Evolutionary conservation across 495 filamentous ascomycete genomes (phyloP).

Genomic region (Hyaloscypha bicolor): DNA sequence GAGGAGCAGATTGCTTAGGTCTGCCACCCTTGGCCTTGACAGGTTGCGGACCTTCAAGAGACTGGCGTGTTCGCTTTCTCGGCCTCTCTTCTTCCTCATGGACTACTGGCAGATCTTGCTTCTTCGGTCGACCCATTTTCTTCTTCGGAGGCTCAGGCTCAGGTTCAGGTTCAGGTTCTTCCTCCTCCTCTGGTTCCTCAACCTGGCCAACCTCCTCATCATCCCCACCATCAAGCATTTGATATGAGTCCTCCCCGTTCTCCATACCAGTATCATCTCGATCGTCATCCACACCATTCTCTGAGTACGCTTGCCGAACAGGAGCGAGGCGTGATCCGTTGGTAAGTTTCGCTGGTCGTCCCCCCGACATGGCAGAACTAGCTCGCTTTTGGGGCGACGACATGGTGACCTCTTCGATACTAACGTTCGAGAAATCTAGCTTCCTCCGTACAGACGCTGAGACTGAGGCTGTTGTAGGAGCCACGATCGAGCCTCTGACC

Average conservation of each 20-base stretch:
- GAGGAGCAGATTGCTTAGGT: constrained; percentile 3
- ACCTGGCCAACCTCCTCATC: constrained; percentile 17
- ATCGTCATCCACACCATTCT: constrained; percentile 5
- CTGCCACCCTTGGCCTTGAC: constrained; percentile 20
- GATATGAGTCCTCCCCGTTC: constrained; percentile 26
- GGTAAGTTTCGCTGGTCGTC: constrained; percentile 9
- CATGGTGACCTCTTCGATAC: background rate
- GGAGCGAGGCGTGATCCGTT: background rate
- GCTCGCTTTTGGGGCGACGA: constrained; percentile 21
- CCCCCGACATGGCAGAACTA: constrained; percentile 3
- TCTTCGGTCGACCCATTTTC: constrained; percentile 35
- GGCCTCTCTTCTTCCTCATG: constrained; percentile 33
- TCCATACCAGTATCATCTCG: constrained; percentile 11
- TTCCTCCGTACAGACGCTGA: constrained; percentile 24
- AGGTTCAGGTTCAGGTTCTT: constrained; percentile 18
- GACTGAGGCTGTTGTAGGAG: constrained; percentile 14
- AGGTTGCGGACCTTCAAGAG: constrained; percentile 28
- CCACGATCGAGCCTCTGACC: constrained; percentile 26
- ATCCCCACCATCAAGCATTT: constrained; percentile 25
- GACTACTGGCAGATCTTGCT: constrained; percentile 25
- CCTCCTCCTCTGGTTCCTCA: constrained; percentile 13
- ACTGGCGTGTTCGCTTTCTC: constrained; percentile 36
- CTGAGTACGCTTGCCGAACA: background rate
- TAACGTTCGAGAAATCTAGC: constrained; percentile 31
- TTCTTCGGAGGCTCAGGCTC: constrained; percentile 30